Evolutionary conservation across 78 protist species (phyloP).

Genomic region (Dictyostelium citrinum): DNA sequence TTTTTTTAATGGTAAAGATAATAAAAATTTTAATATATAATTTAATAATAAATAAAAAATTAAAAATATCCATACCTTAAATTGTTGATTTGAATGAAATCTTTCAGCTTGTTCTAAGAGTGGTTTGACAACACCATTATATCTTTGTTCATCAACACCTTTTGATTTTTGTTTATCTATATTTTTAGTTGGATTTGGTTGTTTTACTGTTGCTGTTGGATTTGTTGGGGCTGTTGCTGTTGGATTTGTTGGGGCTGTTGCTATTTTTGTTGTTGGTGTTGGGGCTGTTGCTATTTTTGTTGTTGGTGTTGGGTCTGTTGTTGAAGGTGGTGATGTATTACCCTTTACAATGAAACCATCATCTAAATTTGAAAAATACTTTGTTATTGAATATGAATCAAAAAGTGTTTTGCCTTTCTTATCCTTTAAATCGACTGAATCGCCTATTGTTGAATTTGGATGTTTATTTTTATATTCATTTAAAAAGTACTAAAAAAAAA

Average conservation of each 20-base stretch:
- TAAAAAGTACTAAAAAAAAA: conserved; percentile 39
- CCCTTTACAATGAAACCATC: conserved; percentile 52
- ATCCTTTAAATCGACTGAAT: conserved; percentile 38
- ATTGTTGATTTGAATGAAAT: conserved; percentile 21
- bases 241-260: not conserved
- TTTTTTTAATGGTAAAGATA: not conserved
- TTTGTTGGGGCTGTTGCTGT: not conserved
- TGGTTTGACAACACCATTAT: not conserved
- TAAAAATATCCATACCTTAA: not conserved
- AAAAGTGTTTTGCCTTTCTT: conserved; percentile 1
- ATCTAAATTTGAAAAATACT: conserved; percentile 23
- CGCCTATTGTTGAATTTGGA: not conserved
- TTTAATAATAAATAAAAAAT: not conserved
- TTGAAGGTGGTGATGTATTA: not conserved
- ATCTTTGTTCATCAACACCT: conserved; percentile 39
- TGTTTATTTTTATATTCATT: conserved; percentile 14
- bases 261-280: not conserved
- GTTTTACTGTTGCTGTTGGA: not conserved
- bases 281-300: not conserved
- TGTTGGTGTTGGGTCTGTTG: not conserved
- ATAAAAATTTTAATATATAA: not conserved
- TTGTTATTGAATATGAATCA: conserved; percentile 2
- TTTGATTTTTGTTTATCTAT: not conserved
- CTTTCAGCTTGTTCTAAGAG: conserved; percentile 16
- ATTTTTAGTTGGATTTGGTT: not conserved